These are phyloP conservation scores for Ostreobium quekettii DNA, from an alignment of 139 green algal species.

Conservation along the genomic window DNA sequence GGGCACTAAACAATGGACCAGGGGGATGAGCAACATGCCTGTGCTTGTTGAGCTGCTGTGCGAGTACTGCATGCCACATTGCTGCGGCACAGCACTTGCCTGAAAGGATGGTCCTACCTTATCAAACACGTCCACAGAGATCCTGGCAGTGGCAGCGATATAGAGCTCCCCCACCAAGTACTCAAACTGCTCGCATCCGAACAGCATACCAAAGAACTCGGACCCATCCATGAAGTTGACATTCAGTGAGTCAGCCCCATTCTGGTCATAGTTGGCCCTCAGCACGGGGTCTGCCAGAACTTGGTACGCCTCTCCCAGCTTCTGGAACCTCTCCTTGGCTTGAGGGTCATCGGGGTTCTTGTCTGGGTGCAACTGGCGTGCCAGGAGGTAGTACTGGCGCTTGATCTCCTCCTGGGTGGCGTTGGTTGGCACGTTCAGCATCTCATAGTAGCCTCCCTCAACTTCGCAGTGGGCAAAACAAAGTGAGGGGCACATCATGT, in stretches of 20 bases:
- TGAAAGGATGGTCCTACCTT: neutral
- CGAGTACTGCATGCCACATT: no score
- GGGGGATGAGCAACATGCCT: no score
- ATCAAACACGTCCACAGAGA: constrained; percentile 10
- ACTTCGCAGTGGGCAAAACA: no score
- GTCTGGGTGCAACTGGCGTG: constrained; percentile 66
- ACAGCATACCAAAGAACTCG: constrained; percentile 78
- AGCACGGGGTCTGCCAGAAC: constrained; percentile 22
- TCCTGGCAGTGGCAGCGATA: constrained; percentile 43
- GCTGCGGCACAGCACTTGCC: no score
- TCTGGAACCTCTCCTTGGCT: constrained; percentile 81
- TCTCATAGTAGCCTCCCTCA: constrained; percentile 59
- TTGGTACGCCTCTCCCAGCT: constrained; percentile 67
- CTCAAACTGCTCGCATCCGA: constrained; percentile 73
- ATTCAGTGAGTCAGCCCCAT: constrained; percentile 53
- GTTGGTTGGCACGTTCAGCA: constrained; percentile 54
- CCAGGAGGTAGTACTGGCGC: constrained; percentile 84
- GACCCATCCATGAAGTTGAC: constrained; percentile 71
- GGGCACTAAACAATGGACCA: no score
- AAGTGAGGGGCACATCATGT: no score
- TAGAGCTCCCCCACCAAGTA: constrained; percentile 74
- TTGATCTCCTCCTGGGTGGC: constrained; percentile 67
- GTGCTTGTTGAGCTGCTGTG: no score
- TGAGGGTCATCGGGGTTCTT: constrained; percentile 79
- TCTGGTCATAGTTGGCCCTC: constrained; percentile 42